A percentile compares a stretch with the other conserved stretches of the same genome.
Conservation (phyloP, 1,284 basidiomycete species). For the Paramarasmius palmivorus region DNA sequence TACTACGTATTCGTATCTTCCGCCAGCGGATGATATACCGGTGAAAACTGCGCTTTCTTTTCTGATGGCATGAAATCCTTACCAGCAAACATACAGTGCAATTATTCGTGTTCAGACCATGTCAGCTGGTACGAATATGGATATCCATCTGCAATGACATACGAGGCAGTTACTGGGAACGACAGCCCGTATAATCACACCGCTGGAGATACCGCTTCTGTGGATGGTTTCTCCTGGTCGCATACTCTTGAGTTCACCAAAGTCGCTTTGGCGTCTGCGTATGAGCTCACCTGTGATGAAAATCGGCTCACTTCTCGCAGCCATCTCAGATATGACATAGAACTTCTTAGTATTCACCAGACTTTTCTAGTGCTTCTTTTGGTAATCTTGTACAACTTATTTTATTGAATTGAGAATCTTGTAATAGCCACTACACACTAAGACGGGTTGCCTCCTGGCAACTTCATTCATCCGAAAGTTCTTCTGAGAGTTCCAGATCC, state of each 20-base stretch:
- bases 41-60: constrained; percentile 16
- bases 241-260: constrained; percentile 51
- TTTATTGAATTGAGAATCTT: too few species aligned
- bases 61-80: not conserved
- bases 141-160: constrained; percentile 25
- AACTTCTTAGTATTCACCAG: too few species aligned
- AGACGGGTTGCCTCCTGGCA: too few species aligned
- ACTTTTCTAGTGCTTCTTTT: too few species aligned
- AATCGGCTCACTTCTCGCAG: too few species aligned
- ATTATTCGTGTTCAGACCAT: constrained; percentile 13
- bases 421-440: too few species aligned
- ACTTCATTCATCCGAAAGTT: too few species aligned
- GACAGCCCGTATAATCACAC: constrained; percentile 45
- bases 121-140: constrained; percentile 10
- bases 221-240: constrained; percentile 39
- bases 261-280: constrained; percentile 46
- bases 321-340: too few species aligned
- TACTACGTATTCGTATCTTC: not conserved
- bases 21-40: constrained; percentile 10
- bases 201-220: constrained; percentile 39
- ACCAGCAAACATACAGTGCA: too few species aligned
- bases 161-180: constrained; percentile 20
- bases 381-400: too few species aligned
- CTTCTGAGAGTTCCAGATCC: too few species aligned
- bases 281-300: constrained; percentile 20